phyloP scores from a whole-genome alignment of 2,329 filamentous ascomycete genomes.

The Colletotrichum noveboracense region DNA sequence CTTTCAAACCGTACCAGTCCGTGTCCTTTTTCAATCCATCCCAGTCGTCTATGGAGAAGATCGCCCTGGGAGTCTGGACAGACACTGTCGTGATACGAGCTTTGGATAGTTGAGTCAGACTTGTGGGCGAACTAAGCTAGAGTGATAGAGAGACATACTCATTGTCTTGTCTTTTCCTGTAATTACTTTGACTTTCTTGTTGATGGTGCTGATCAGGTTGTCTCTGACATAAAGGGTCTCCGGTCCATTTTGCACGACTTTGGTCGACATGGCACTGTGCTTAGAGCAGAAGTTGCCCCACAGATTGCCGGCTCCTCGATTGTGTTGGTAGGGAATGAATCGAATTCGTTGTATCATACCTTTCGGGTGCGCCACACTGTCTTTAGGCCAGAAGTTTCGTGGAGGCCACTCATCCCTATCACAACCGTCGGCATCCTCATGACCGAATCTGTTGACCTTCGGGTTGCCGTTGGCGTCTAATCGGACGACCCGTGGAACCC shows the following conservation, averaged over 20 bases:
- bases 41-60: background rate
- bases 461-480: no score
- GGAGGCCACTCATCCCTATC: no score
- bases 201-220: background rate
- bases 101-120: no score
- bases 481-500: no score
- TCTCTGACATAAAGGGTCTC: background rate
- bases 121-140: no score
- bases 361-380: background rate
- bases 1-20: background rate
- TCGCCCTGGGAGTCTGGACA: background rate
- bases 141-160: background rate
- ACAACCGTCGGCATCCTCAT: no score
- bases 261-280: no score
- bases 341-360: background rate
- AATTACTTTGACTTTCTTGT: fast-evolving
- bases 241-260: no score
- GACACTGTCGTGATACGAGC: background rate
- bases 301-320: background rate
- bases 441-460: no score
- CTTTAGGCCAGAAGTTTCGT: fast-evolving
- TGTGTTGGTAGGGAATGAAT: background rate
- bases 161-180: background rate
- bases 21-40: background rate
- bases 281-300: background rate